phyloP scores from a whole-genome alignment of 2,329 filamentous ascomycete genomes.

The Fusarium sp. region DNA sequence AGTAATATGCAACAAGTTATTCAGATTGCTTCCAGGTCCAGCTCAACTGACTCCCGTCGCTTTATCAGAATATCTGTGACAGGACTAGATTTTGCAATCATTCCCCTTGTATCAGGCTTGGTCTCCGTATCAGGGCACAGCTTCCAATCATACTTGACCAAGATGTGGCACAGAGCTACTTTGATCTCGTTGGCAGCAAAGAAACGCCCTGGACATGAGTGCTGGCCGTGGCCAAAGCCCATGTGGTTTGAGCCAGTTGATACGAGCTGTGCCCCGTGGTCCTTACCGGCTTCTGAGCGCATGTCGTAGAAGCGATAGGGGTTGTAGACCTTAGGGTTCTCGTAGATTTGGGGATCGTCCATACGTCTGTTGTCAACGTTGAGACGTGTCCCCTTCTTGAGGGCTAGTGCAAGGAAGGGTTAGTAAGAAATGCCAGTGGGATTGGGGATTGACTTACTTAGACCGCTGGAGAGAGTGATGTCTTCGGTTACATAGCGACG shows the following conservation, averaged over 20 bases:
- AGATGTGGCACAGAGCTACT: neutral
- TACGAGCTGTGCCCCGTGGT: neutral
- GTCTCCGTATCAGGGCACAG: neutral
- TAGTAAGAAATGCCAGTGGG: rapidly evolving
- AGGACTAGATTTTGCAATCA: neutral
- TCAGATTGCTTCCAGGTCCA: neutral
- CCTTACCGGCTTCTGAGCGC: neutral
- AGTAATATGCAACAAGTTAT: rapidly evolving
- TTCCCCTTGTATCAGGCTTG: neutral
- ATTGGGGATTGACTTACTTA: neutral
- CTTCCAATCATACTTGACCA: conserved; percentile 12
- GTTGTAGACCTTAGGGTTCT: neutral
- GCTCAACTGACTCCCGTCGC: neutral
- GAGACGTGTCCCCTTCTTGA: neutral
- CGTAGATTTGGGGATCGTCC: neutral
- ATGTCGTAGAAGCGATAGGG: neutral
- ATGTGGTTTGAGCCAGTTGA: neutral
- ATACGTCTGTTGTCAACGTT: neutral
- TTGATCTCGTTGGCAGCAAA: conserved; percentile 1
- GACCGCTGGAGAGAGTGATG: neutral
- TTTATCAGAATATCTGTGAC: neutral
- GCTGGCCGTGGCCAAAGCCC: neutral
- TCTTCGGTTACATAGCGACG: neutral
- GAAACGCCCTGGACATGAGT: neutral
- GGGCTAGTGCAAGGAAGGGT: rapidly evolving